These are phyloP conservation scores for Moniliophthora roreri DNA, from an alignment of 1,284 basidiomycete species.

Conservation along the genomic window DNA sequence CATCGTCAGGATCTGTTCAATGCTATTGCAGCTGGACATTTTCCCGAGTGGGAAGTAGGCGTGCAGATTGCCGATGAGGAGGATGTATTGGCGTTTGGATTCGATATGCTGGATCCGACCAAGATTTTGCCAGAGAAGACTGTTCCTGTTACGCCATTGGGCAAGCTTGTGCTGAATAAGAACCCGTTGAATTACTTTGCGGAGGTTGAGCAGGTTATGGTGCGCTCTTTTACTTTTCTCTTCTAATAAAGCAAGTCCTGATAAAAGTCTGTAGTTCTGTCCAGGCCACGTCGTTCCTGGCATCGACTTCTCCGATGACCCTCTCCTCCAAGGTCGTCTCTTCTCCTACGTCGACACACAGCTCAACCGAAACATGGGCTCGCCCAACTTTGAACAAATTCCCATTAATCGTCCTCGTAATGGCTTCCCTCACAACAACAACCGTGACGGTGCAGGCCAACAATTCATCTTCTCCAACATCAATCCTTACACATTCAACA, in stretches of 20 bases:
- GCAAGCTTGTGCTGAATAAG: conserved; percentile 9
- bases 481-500: conserved; percentile 7
- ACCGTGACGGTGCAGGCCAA: conserved; percentile 11
- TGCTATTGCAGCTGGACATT: conserved; percentile 18
- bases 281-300: conserved; percentile 9
- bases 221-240: not conserved
- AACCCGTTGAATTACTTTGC: conserved; percentile 10
- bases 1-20: conserved; percentile 19
- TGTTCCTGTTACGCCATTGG: conserved; percentile 4
- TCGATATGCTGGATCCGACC: conserved; percentile 11
- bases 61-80: conserved; percentile 11
- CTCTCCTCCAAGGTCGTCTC: conserved; percentile 11
- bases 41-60: conserved; percentile 18
- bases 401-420: conserved; percentile 9
- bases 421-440: conserved; percentile 9
- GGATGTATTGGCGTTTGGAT: conserved; percentile 4
- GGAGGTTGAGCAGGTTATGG: conserved; percentile 11
- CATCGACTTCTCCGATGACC: conserved; percentile 13
- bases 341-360: conserved; percentile 13
- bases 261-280: not conserved
- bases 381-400: conserved; percentile 12
- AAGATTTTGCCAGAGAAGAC: conserved; percentile 8
- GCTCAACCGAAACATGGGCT: conserved; percentile 10
- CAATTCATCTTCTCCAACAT: conserved; percentile 6
- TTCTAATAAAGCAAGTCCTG: not conserved